Base-by-base conservation (phyloP, 345 rosid species). In the Moricandia moricandioides region DNA sequence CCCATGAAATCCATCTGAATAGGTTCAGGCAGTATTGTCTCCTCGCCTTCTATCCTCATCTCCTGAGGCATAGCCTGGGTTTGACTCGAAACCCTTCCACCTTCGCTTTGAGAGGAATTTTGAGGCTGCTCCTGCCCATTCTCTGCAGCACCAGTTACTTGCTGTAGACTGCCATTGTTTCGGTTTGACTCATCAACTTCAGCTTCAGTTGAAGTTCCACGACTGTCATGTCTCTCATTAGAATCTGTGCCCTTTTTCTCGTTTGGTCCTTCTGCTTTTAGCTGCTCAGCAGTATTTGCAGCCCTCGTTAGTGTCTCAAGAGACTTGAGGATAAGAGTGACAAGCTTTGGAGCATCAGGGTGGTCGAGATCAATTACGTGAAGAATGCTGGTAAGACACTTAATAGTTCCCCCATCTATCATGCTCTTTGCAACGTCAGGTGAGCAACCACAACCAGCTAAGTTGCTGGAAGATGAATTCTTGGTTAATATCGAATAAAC, bases 391-490 rank as follows among this genome's bases (percentile, higher is more conserved):
- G 95, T 90, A 51, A 94, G 72, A 80, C 88, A 90, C 73, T 78
- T 90, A 52, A 88, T 91, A 86, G 89, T 87, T 61, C 97, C 91
- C 43, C 95, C 96, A 72, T 91, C 97, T 62, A 91, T 91, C 98
- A 94, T 91, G 85, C 91, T 84, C 83, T 88, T 94, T 52, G 98
- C 97, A 66, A 94, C 89, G 69, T 94, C 98, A 9, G 95, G 91
- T 7, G 96, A 89, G 76, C 90, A 91, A 58, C 95, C 95, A 68
- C 91, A 86, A 72, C 90, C 90, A 40, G 93, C 95, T 74, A 88
- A 85, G 76, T 86, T 88, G 86, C 85, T 82, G n/a, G 95, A 86
- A 45, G 90, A 87, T 62, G 93, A 86, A 83, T 87, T 91, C 83
- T 91, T 94, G 10, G 96, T 90, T 86, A 94, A 85, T 72, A 94